Evolutionary conservation across 2,329 filamentous ascomycete genomes (phyloP).

Genomic region (Neoascochyta sp.): DNA sequence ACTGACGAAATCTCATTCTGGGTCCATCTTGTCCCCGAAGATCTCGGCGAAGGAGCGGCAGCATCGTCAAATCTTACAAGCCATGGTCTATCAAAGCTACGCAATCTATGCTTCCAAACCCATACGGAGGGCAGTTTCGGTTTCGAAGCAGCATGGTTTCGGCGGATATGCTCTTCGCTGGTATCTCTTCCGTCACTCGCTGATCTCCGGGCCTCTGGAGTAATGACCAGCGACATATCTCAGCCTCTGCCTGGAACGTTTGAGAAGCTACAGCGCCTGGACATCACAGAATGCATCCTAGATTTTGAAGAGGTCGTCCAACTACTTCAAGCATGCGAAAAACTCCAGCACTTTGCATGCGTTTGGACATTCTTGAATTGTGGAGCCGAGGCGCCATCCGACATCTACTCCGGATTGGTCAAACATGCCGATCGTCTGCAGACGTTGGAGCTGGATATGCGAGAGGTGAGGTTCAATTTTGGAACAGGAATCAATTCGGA

Average conservation of each 20-base stretch:
- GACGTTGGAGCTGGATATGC: constrained; percentile 13
- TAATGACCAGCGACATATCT: constrained; percentile 1
- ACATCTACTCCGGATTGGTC: constrained; percentile 11
- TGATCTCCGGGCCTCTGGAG: constrained; percentile 14
- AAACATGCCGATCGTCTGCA: constrained; percentile 14
- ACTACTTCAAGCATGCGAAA: constrained; percentile 10
- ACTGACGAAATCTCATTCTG: constrained; percentile 17
- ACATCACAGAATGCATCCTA: constrained; percentile 17
- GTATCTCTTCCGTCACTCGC: constrained; percentile 8
- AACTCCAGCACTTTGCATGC: constrained; percentile 19
- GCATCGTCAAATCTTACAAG: neutral
- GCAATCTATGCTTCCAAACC: constrained; percentile 15
- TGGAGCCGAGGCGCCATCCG: neutral
- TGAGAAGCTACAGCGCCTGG: constrained; percentile 14
- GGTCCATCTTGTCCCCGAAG: constrained; percentile 9
- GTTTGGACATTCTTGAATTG: constrained; percentile 15
- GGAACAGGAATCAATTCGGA: neutral
- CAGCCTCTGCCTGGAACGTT: no score
- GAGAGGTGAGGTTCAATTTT: constrained; percentile 3
- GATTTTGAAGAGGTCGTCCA: constrained; percentile 7
- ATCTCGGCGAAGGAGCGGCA: neutral
- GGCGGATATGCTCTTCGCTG: constrained; percentile 8
- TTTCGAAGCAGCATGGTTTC: constrained; percentile 2
- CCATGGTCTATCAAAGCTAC: constrained; percentile 12
- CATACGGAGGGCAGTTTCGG: constrained; percentile 4